Conservation (phyloP, 2,329 filamentous ascomycete genomes). For the Pleoardoris graminearum region DNA sequence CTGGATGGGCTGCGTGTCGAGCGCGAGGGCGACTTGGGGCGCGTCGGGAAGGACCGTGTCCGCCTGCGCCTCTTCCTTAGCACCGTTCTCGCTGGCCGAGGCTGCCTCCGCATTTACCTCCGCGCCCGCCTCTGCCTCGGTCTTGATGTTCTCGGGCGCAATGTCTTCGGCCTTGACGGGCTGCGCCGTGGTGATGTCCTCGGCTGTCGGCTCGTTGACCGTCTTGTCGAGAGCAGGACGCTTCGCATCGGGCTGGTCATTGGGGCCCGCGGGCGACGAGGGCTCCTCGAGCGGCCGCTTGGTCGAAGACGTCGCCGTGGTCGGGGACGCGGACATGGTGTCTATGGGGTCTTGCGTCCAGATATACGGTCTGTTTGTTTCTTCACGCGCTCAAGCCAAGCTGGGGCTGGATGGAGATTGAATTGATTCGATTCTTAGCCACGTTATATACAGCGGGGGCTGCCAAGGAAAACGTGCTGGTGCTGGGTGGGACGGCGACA, state of each 20-base stretch:
- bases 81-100: slow-evolving; percentile 48
- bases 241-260: slow-evolving; percentile 95
- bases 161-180: slow-evolving; percentile 42
- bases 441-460: slow-evolving; percentile 70
- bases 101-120: slow-evolving; percentile 30
- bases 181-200: slow-evolving; percentile 52
- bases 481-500: slow-evolving; percentile 54
- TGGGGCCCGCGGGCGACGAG: slow-evolving; percentile 87
- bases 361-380: slow-evolving; percentile 26
- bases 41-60: slow-evolving; percentile 73
- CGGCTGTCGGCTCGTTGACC: slow-evolving; percentile 62
- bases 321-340: slow-evolving; percentile 53
- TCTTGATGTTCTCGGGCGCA: slow-evolving; percentile 38
- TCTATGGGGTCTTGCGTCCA: slow-evolving; percentile 31
- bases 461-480: slow-evolving; percentile 92
- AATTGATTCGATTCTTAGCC: slow-evolving; percentile 51
- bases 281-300: slow-evolving; percentile 98
- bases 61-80: slow-evolving; percentile 64
- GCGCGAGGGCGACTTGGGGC: slow-evolving; percentile 25
- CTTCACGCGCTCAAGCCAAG: slow-evolving; percentile 41
- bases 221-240: slow-evolving; percentile 94
- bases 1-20: slow-evolving; percentile 63
- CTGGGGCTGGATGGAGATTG: slow-evolving; percentile 26
- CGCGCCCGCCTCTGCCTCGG: slow-evolving; percentile 27
- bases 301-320: slow-evolving; percentile 62